phyloP scores from a whole-genome alignment of 2,329 filamentous ascomycete species.

The Ascochyta pisi region DNA sequence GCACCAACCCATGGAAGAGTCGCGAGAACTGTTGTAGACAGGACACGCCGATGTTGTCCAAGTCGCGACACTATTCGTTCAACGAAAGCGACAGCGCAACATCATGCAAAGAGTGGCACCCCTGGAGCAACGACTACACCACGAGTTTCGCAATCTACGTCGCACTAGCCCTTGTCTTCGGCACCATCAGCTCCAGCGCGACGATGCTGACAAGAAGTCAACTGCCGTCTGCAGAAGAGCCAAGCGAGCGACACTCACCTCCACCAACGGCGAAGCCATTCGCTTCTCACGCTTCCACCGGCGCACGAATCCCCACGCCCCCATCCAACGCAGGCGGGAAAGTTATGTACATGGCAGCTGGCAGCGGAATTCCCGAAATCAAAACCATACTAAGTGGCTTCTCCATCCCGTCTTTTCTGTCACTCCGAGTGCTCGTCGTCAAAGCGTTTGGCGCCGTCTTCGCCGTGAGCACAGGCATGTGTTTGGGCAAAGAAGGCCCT shows the following conservation, averaged over 20 bases:
- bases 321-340: conserved; percentile 50
- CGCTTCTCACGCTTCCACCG: conserved; percentile 1
- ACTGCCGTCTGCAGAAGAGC: conserved; percentile 54
- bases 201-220: conserved; percentile 59
- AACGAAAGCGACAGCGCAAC: conserved; percentile 26
- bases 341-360: conserved; percentile 65
- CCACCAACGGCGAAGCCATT: conserved; percentile 8
- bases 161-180: conserved; percentile 58
- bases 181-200: conserved; percentile 56
- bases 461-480: conserved; percentile 66
- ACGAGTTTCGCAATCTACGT: conserved; percentile 58
- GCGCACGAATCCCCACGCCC: background rate
- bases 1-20: conserved; percentile 53
- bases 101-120: conserved; percentile 51
- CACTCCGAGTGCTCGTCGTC: conserved; percentile 61
- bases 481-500: conserved; percentile 67
- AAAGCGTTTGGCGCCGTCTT: conserved; percentile 66
- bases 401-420: conserved; percentile 64
- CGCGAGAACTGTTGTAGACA: conserved; percentile 59
- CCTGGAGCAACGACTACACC: conserved; percentile 54
- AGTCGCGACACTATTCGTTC: background rate
- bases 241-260: conserved; percentile 16
- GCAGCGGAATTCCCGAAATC: conserved; percentile 67
- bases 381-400: conserved; percentile 68
- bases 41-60: background rate